Conservation (phyloP, 805 yeast genomes). For the Nakazawaea laoshanensis region DNA sequence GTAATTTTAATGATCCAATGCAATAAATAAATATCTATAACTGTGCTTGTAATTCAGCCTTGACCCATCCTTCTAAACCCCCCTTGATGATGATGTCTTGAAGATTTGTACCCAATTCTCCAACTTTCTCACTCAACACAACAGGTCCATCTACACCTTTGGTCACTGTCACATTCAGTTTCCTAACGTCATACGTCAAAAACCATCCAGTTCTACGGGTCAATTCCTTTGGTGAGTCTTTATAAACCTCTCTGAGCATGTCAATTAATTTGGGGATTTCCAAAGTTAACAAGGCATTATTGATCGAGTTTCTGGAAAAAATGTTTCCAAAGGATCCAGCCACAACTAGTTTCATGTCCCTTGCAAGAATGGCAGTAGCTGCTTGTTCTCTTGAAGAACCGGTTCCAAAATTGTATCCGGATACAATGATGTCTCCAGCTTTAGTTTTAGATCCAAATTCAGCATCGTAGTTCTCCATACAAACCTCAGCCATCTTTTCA, state of each 20-base stretch:
- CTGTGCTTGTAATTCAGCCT: slow-evolving; percentile 40
- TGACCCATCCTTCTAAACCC: slow-evolving; percentile 98
- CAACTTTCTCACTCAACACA: slow-evolving; percentile 78
- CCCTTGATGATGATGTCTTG: slow-evolving; percentile 97
- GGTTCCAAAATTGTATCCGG: slow-evolving; percentile 96
- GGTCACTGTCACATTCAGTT: slow-evolving; percentile 69
- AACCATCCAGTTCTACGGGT: slow-evolving; percentile 95
- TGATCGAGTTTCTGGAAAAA: slow-evolving; percentile 91
- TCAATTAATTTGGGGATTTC: slow-evolving; percentile 86
- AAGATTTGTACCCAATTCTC: slow-evolving; percentile 89
- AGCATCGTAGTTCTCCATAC: slow-evolving; percentile 97
- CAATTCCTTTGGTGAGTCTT: slow-evolving; percentile 47
- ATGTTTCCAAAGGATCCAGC: slow-evolving; percentile 98
- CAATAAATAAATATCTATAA: too few species aligned
- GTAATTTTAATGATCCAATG: slow-evolving; percentile 11
- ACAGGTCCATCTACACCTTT: slow-evolving; percentile 50
- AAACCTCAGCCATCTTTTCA: slow-evolving; percentile 96
- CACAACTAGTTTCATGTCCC: slow-evolving; percentile 87
- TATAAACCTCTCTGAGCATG: slow-evolving; percentile 65
- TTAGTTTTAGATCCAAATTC: slow-evolving; percentile 77
- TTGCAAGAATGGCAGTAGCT: slow-evolving; percentile 93
- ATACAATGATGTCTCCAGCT: slow-evolving; percentile 82
- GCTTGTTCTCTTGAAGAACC: slow-evolving; percentile 99
- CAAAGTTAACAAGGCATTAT: slow-evolving; percentile 88
- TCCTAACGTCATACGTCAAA: slow-evolving; percentile 87